Percentiles rank a stretch among this genome's conserved stretches.
These are phyloP conservation scores for Beta macrorhiza DNA, from an alignment of 179 eudicot genomes.

Conservation along the genomic window DNA sequence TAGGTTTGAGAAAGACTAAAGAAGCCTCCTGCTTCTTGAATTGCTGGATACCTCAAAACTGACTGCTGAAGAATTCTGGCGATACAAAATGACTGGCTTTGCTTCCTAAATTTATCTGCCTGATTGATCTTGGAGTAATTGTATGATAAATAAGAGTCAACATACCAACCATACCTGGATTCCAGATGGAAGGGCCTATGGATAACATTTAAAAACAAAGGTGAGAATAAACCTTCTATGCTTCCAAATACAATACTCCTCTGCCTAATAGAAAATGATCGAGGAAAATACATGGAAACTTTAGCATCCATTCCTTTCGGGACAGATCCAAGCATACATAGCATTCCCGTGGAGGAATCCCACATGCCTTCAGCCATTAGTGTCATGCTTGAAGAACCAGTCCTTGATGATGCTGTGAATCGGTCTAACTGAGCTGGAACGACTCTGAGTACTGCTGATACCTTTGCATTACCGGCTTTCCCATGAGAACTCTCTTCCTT, in stretches of 20 bases:
- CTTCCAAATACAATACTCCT: slow-evolving; percentile 28
- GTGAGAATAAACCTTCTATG: slow-evolving; percentile 23
- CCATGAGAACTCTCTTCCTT: neutral
- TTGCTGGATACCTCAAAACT: slow-evolving; percentile 16
- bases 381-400: slow-evolving; percentile 31
- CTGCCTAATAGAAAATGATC: slow-evolving; percentile 26
- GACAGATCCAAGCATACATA: slow-evolving; percentile 29
- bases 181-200: neutral
- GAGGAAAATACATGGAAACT: slow-evolving; percentile 25
- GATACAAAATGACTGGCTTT: neutral
- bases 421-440: slow-evolving; percentile 8
- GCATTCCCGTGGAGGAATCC: slow-evolving; percentile 22
- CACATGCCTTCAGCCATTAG: slow-evolving; percentile 32
- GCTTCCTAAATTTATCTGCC: slow-evolving; percentile 22
- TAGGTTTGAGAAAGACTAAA: slow-evolving; percentile 7
- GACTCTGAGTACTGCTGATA: slow-evolving; percentile 29
- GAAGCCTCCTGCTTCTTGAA: slow-evolving; percentile 7
- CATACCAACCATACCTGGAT: slow-evolving; percentile 23
- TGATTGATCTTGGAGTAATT: slow-evolving; percentile 21
- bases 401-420: slow-evolving; percentile 12
- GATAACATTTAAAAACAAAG: slow-evolving; percentile 16
- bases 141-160: slow-evolving; percentile 20
- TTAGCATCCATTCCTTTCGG: slow-evolving; percentile 10
- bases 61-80: neutral
- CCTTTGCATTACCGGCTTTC: slow-evolving; percentile 8